These are phyloP conservation scores for Ambrosia trifida DNA, from an alignment of 129 eudicot genomes.

Conservation along the genomic window DNA sequence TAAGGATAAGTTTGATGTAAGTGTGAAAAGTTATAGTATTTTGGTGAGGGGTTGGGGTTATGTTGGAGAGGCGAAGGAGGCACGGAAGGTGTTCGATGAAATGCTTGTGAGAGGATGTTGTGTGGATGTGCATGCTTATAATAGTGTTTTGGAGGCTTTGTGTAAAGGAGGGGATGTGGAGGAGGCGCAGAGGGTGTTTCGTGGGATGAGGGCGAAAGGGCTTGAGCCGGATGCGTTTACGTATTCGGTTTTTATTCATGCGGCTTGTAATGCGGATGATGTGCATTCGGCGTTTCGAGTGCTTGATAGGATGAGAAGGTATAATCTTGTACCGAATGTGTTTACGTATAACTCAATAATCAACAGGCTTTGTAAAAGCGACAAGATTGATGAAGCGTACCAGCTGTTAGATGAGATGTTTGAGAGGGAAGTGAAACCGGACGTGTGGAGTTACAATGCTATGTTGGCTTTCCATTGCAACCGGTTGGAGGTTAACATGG, in stretches of 20 bases:
- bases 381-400: slow-evolving; percentile 68
- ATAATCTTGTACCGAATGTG: slow-evolving; percentile 71
- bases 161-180: slow-evolving; percentile 71
- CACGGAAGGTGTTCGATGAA: slow-evolving; percentile 78
- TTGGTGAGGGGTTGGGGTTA: slow-evolving; percentile 80
- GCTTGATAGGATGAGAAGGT: slow-evolving; percentile 77
- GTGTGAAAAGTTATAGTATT: slow-evolving; percentile 69
- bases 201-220: slow-evolving; percentile 55
- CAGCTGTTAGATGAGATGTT: slow-evolving; percentile 75
- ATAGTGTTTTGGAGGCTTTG: slow-evolving; percentile 65
- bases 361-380: slow-evolving; percentile 59
- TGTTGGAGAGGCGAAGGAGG: slow-evolving; percentile 52
- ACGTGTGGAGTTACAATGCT: slow-evolving; percentile 78
- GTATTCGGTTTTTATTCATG: slow-evolving; percentile 70
- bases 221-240: slow-evolving; percentile 74
- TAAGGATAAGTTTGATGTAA: slow-evolving; percentile 36
- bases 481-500: slow-evolving; percentile 71
- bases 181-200: slow-evolving; percentile 65
- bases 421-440: slow-evolving; percentile 57
- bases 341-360: slow-evolving; percentile 69
- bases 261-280: slow-evolving; percentile 59
- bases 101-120: slow-evolving; percentile 63
- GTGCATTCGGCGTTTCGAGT: slow-evolving; percentile 66
- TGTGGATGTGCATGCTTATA: slow-evolving; percentile 78
- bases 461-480: slow-evolving; percentile 73